Conservation (phyloP, 108 stramenopile genomes). For the Skeletonema menzelii region DNA sequence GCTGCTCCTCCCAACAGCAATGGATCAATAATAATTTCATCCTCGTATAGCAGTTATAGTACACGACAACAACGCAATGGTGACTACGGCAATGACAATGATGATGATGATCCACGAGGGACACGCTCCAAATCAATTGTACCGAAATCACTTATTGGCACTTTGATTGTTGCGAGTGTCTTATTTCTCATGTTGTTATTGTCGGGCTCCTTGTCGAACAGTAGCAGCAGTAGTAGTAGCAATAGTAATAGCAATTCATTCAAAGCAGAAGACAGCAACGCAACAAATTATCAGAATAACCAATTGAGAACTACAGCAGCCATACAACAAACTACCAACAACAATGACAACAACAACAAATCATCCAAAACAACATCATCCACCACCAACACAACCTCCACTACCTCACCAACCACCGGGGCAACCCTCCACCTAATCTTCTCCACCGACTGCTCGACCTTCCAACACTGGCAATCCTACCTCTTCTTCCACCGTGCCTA, state of each 20-base stretch:
- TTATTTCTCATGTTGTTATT: background rate
- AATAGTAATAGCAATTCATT: background rate
- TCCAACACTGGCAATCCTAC: slow-evolving; percentile 89
- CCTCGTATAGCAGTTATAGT: no score
- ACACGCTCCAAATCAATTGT: background rate
- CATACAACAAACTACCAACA: background rate
- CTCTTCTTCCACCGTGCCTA: slow-evolving; percentile 77
- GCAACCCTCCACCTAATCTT: slow-evolving; percentile 51
- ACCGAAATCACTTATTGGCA: background rate
- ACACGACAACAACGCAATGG: no score
- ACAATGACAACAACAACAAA: background rate
- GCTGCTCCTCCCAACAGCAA: no score
- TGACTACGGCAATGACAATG: no score
- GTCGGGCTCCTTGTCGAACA: background rate
- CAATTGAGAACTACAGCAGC: no score
- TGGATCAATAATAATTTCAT: no score
- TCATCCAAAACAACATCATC: background rate
- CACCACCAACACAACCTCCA: background rate
- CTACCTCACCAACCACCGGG: slow-evolving; percentile 27
- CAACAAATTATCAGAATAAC: background rate
- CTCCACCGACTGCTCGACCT: slow-evolving; percentile 49
- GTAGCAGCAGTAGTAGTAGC: background rate
- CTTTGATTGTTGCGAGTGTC: background rate
- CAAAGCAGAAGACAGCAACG: background rate
- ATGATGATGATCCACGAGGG: no score